Percentiles rank a stretch among this genome's conserved stretches.
phyloP scores from a whole-genome alignment of 768 basidiomycete genomes.

The Clitopilus passeckerianus region DNA sequence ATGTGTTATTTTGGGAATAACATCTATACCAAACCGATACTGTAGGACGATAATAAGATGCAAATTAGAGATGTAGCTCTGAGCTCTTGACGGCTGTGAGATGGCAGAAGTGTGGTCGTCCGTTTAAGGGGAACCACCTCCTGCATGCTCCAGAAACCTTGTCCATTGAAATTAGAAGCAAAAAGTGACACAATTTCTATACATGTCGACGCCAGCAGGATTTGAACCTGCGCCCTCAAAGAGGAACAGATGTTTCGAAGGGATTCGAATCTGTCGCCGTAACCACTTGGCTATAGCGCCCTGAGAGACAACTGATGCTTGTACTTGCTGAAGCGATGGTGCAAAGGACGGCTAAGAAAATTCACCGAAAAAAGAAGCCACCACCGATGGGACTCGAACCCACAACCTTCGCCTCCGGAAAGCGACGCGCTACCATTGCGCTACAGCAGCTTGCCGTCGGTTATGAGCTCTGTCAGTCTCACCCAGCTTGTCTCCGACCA shows the following conservation, averaged over 20 bases:
- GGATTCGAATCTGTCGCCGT: conserved; percentile 68
- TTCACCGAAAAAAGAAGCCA: neutral
- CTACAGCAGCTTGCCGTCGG: neutral
- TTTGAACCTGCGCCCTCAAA: conserved; percentile 7
- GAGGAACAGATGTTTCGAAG: conserved; percentile 2
- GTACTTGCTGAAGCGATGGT: neutral
- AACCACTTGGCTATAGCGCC: conserved; percentile 69
- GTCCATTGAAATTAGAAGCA: neutral
- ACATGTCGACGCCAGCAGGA: neutral
- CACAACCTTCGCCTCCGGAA: conserved; percentile 1
- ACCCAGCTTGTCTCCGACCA: neutral
- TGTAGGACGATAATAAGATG: no score
- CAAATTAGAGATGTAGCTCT: no score
- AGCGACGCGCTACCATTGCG: neutral
- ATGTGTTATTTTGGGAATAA: neutral
- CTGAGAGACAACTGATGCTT: neutral
- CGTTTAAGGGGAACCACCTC: no score
- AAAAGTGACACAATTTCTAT: neutral
- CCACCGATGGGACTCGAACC: conserved; percentile 1
- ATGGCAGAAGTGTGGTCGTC: no score
- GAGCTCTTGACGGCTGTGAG: no score
- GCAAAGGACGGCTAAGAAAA: neutral
- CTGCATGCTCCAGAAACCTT: no score
- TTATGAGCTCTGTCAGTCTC: neutral
- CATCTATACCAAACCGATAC: neutral